Evolutionary conservation across 768 basidiomycete species (phyloP).

Genomic region (Pleurotus pulmonarius): DNA sequence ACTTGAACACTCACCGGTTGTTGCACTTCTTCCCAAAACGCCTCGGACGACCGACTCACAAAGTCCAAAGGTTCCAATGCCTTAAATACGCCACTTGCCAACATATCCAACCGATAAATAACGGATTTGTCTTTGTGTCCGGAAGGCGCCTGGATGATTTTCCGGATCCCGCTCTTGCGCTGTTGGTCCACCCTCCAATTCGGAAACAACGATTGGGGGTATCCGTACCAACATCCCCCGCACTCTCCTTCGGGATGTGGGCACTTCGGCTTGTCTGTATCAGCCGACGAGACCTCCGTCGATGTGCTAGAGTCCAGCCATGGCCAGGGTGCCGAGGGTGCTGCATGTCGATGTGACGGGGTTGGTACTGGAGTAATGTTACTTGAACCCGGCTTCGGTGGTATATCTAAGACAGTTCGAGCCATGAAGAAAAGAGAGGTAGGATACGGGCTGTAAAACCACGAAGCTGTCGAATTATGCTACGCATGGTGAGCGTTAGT

Average conservation of each 20-base stretch:
- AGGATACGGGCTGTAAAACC: neutral
- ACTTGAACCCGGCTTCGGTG: too few species aligned
- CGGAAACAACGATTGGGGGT: slow-evolving; percentile 50
- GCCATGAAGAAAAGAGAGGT: too few species aligned
- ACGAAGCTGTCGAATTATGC: neutral
- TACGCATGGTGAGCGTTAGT: too few species aligned
- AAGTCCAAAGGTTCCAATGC: slow-evolving; percentile 7
- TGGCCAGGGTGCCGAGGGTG: slow-evolving; percentile 45
- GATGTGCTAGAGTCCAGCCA: slow-evolving; percentile 32
- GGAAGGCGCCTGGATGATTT: slow-evolving; percentile 16
- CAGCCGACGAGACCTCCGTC: neutral
- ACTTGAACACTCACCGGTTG: slow-evolving; percentile 23
- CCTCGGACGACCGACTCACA: slow-evolving; percentile 19
- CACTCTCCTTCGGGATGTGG: neutral
- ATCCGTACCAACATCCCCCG: slow-evolving; percentile 29
- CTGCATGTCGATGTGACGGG: slow-evolving; percentile 42
- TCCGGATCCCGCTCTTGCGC: slow-evolving; percentile 31
- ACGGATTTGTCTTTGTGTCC: slow-evolving; percentile 18
- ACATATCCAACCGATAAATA: slow-evolving; percentile 39
- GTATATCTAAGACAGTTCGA: too few species aligned
- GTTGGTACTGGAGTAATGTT: slow-evolving; percentile 18
- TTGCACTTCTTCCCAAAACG: slow-evolving; percentile 31
- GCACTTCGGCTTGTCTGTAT: neutral
- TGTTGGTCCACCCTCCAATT: slow-evolving; percentile 53
- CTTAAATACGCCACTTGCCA: slow-evolving; percentile 27